Evolutionary conservation across 1,139 yeast species (phyloP), one percentile per base, ranked within the genome.

Genomic region (Diutina neorugosa): DNA sequence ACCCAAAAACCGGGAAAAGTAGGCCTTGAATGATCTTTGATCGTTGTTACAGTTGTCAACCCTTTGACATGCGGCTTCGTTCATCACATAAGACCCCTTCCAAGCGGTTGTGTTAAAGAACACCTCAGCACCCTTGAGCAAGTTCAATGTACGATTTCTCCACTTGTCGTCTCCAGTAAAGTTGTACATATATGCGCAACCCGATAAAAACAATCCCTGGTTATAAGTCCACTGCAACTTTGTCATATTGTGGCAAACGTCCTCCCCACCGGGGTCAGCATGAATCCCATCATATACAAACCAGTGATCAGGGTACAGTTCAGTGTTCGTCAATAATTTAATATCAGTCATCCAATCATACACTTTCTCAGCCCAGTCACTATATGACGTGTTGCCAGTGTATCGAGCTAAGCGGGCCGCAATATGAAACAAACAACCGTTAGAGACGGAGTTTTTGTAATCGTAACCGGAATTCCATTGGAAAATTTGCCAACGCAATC

Each of bases 401-500:
- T 78, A 85, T 57, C 90, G 71, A 5, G 89, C 90, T 61, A 87
- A 77, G 58, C 96, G 75, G 4, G 95, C 90, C 31, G 87, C 88
- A 53, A 87, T 65, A 61, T 84, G 82, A 76, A 87, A 87, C 56
- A 87, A 69, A 61, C 87, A 83, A 3, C 89, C 94, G 64, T 85
- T 87, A 31, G 91, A 78, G 55, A 87, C 85, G 31, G 90, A 74
- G 66, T 87, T 87, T 65, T 87, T 87, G 69, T 87, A 87, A 62
- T 80, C 78, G 65, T 84, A 87, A 52, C 96, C 95, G 4, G 82
- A 69, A 63, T 83, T 83, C 82, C 86, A 81, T 53, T 81, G 75
- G 70, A 81, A 84, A 59, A 86, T 86, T 71, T 87, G 96, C 96
- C 96, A 87, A 67, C 95, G 76, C 55, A 87, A 69, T 0, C 96